These are phyloP conservation scores for Alloascoidea africana DNA, from an alignment of 805 yeast species.

Conservation along the genomic window DNA sequence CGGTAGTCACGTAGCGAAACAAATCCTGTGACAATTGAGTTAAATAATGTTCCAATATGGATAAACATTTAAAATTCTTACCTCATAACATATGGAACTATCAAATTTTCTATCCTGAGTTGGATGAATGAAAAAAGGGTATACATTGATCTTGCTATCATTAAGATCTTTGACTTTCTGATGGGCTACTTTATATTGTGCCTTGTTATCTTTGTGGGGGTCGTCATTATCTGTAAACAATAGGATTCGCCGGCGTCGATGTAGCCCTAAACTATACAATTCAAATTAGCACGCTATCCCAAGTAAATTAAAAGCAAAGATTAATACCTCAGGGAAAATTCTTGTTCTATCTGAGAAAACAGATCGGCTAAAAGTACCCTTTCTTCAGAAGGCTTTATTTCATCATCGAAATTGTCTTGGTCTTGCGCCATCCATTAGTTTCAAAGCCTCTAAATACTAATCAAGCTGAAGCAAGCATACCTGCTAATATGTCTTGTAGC, in stretches of 20 bases:
- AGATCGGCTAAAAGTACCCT: too few relatives aligned
- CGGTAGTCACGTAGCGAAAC: neutral
- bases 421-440: too few relatives aligned
- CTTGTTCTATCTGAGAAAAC: too few relatives aligned
- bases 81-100: constrained; percentile 27
- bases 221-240: constrained; percentile 54
- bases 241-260: constrained; percentile 25
- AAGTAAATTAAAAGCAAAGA: too few relatives aligned
- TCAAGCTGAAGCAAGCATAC: too few relatives aligned
- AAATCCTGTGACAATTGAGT: constrained; percentile 4
- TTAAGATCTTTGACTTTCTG: constrained; percentile 38
- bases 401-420: too few relatives aligned
- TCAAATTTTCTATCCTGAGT: constrained; percentile 19
- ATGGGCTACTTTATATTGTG: constrained; percentile 26
- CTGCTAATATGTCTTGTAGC: constrained; percentile 4
- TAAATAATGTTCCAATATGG: constrained; percentile 17
- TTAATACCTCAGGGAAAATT: too few relatives aligned
- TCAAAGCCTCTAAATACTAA: too few relatives aligned
- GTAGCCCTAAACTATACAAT: too few relatives aligned
- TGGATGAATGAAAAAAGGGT: constrained; percentile 36
- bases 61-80: constrained; percentile 17
- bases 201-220: constrained; percentile 31
- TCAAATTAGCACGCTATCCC: too few relatives aligned
- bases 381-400: too few relatives aligned
- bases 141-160: constrained; percentile 30